These are phyloP conservation scores for Pigoraptor vietnamica DNA, from an alignment of 78 protist species.

Conservation along the genomic window DNA sequence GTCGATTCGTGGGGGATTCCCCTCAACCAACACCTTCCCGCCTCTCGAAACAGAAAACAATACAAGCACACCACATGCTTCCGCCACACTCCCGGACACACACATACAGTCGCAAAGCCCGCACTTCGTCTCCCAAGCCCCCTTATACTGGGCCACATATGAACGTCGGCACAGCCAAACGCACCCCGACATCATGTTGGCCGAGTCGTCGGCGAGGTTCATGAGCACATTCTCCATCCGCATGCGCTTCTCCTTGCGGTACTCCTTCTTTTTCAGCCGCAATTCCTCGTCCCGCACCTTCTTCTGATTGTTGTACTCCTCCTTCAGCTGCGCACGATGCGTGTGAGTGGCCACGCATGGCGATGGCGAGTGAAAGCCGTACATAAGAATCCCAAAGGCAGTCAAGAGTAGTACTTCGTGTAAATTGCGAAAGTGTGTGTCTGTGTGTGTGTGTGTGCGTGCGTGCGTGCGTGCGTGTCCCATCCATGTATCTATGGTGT, in stretches of 20 bases:
- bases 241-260: neutral
- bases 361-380: neutral
- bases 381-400: neutral
- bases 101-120: neutral
- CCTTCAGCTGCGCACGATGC: neutral
- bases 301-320: neutral
- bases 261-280: neutral
- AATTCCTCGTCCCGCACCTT: neutral
- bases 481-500: neutral
- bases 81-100: neutral
- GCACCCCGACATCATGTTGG: neutral
- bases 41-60: no score
- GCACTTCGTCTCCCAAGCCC: neutral
- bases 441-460: no score
- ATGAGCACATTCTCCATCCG: neutral
- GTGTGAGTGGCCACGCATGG: neutral
- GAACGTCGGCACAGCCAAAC: neutral
- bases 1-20: no score
- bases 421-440: no score
- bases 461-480: no score
- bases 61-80: neutral
- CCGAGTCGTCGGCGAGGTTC: neutral
- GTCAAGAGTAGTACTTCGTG: no score
- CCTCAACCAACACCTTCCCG: no score
- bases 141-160: neutral